Evolutionary conservation across 805 yeast species (phyloP), one percentile per base, ranked within the genome.

Genomic region (Sugiyamaella valdiviana): DNA sequence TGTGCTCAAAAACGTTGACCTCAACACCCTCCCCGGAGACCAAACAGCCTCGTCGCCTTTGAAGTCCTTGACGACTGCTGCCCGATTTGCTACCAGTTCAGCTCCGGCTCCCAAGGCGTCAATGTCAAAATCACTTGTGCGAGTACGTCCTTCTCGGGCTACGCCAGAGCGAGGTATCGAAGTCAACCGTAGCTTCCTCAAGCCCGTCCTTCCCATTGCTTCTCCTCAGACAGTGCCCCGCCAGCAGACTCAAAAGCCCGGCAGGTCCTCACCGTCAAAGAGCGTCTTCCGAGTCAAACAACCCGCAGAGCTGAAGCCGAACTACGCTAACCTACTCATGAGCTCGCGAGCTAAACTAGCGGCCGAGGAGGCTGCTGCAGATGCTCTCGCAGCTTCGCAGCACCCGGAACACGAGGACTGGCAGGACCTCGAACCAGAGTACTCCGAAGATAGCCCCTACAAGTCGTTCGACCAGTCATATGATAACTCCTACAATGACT

Each of bases 311-410:
- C 24, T 41, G 44, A 24, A 26, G 36, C 44, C 44, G 14, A 41
- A 41, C 16, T 41, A 41, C 17, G 26, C 44, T 14, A 14, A 29
- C 6, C 22, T 41, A 36, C 36, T 41, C 36, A 41, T 41, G 44
- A 41, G 26, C 10, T 15, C 36, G 2, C 24, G 44, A 17, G 19
- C 19, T 10, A 20, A 23, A 29, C 9, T 23, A 12, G 23, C 26
- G 5, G 20, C 42, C 9, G 26, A 20, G 6, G 17, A 23, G 6
- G 22, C 20, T 6, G 42, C 32, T 6, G 39, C 39, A 15, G 20
- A 17, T 15, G 39, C 22, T 17, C 12, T 37, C 9, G 19, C 39
- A 15, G 39, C 26, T 15, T 39, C 42, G 3, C 14, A 15, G 16
- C n/a, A 15, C 7, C 22, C 42, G 9, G 26, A 20, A 6, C 20